phyloP scores from a whole-genome alignment of 2,329 filamentous ascomycete genomes.

The Samsoniella hepiali region DNA sequence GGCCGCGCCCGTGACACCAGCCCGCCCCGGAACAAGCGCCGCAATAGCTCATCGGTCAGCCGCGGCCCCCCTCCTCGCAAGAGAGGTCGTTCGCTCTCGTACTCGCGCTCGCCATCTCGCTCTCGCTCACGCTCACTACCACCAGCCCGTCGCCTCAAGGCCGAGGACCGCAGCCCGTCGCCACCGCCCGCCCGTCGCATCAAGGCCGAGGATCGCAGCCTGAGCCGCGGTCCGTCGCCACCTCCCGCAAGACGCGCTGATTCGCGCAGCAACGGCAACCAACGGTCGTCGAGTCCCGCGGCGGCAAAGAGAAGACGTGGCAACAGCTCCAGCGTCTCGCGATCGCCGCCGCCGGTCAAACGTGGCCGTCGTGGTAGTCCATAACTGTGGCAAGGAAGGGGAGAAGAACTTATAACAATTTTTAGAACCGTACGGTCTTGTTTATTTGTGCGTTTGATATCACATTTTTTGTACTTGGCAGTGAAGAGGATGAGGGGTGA shows the following conservation, averaged over 20 bases:
- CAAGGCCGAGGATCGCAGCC: constrained; percentile 7
- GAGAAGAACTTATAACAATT: neutral
- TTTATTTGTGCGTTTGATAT: constrained; percentile 6
- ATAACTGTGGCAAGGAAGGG: neutral
- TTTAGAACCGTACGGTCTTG: neutral
- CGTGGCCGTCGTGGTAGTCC: constrained; percentile 30
- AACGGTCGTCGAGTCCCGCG: constrained; percentile 26
- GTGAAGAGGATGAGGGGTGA: neutral
- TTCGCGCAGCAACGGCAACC: neutral
- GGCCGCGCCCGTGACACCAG: constrained; percentile 1
- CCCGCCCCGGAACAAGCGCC: constrained; percentile 9
- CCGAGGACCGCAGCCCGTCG: constrained; percentile 6
- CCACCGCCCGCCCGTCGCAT: neutral
- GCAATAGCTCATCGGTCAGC: constrained; percentile 13
- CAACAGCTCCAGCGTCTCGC: constrained; percentile 31
- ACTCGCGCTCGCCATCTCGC: constrained; percentile 11
- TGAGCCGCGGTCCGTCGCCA: constrained; percentile 8
- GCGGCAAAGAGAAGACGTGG: constrained; percentile 21
- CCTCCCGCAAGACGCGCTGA: neutral
- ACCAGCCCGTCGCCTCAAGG: neutral
- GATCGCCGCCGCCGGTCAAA: constrained; percentile 33
- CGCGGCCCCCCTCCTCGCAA: constrained; percentile 9
- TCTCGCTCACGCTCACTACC: constrained; percentile 3
- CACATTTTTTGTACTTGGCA: neutral
- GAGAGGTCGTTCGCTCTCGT: constrained; percentile 1